These are phyloP conservation scores for Clonostachys chloroleuca DNA, from an alignment of 2,329 filamentous ascomycete species.

Conservation along the genomic window DNA sequence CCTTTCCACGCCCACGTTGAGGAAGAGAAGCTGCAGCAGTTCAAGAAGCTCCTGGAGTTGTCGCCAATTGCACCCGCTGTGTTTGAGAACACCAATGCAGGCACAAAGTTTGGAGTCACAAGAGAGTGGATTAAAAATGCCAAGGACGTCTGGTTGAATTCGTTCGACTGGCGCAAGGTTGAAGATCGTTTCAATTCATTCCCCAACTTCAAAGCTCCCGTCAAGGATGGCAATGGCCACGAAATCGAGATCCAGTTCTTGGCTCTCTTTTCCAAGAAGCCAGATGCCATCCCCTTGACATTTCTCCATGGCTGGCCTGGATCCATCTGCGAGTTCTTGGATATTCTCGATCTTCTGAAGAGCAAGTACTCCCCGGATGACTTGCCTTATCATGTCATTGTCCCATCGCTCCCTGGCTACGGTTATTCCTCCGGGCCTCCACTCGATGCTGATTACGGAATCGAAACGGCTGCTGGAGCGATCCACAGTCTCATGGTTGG, in stretches of 20 bases:
- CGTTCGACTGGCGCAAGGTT: not conserved
- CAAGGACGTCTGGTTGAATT: not conserved
- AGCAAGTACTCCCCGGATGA: slow-evolving; percentile 2
- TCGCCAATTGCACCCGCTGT: too few relatives aligned
- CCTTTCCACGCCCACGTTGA: too few relatives aligned
- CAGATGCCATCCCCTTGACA: slow-evolving; percentile 4
- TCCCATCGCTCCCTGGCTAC: slow-evolving; percentile 6
- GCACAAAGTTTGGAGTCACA: not conserved
- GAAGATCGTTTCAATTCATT: not conserved
- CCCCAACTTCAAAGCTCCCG: not conserved
- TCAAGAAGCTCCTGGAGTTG: too few relatives aligned
- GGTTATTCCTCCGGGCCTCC: slow-evolving; percentile 5
- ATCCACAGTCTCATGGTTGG: slow-evolving; percentile 3
- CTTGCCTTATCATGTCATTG: slow-evolving; percentile 5
- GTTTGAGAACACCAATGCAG: not conserved
- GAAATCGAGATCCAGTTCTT: not conserved
- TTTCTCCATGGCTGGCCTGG: slow-evolving; percentile 7
- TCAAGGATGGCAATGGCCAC: not conserved
- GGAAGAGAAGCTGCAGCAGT: too few relatives aligned
- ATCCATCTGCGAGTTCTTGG: slow-evolving; percentile 3
- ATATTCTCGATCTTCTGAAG: slow-evolving; percentile 2
- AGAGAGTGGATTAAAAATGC: not conserved
- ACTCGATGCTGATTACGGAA: slow-evolving; percentile 3
- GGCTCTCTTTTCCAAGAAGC: slow-evolving; percentile 3
- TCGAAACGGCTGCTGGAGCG: slow-evolving; percentile 1